Conservation (phyloP, 2,329 filamentous ascomycete genomes). For the Fusarium sp. region DNA sequence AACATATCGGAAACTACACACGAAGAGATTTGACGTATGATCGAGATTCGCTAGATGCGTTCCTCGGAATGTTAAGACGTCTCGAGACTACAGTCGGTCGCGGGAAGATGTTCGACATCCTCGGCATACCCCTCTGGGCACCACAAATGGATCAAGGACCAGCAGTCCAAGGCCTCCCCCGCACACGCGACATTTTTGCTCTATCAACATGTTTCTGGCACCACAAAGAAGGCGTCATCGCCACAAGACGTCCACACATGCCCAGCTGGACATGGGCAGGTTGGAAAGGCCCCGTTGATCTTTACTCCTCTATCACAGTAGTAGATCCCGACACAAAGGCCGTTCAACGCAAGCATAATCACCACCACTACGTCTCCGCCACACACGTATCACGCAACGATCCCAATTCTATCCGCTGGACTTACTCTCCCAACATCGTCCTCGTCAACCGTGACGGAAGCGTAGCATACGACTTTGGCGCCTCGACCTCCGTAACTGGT, state of each 20-base stretch:
- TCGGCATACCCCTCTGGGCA: constrained; percentile 51
- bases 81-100: constrained; percentile 48
- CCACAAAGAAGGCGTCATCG: constrained; percentile 45
- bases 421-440: constrained; percentile 50
- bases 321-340: constrained; percentile 46
- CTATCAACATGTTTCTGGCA: constrained; percentile 54
- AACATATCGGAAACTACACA: constrained; percentile 51
- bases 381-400: constrained; percentile 52
- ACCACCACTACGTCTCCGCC: constrained; percentile 52
- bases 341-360: constrained; percentile 48
- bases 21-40: constrained; percentile 46
- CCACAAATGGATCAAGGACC: constrained; percentile 30
- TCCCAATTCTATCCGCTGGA: constrained; percentile 47
- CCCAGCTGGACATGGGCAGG: constrained; percentile 55
- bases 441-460: constrained; percentile 47
- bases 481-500: constrained; percentile 7
- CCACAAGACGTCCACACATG: constrained; percentile 47
- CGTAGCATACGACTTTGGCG: constrained; percentile 50
- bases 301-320: constrained; percentile 50
- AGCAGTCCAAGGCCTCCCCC: constrained; percentile 34
- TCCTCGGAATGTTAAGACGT: constrained; percentile 48
- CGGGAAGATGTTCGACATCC: constrained; percentile 47
- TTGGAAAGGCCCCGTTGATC: constrained; percentile 51
- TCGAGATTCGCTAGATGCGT: constrained; percentile 50
- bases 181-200: constrained; percentile 50